Evolutionary conservation across 768 basidiomycete species (phyloP).

Genomic region (Pleurotus cornucopiae): DNA sequence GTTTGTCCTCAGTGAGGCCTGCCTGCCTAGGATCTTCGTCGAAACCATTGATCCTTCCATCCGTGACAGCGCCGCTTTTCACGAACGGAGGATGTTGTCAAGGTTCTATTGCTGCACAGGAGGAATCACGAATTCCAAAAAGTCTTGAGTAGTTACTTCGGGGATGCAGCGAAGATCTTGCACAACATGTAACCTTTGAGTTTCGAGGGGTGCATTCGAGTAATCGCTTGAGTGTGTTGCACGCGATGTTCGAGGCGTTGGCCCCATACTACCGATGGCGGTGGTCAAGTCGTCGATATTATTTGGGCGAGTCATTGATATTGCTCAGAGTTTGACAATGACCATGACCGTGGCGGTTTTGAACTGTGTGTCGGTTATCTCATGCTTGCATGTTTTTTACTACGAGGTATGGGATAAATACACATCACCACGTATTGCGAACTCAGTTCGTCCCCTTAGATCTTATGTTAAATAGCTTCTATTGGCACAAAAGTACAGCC

Average conservation of each 20-base stretch:
- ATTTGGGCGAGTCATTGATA: too few species aligned
- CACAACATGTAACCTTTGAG: not conserved
- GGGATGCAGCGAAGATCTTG: not conserved
- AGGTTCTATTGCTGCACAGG: not conserved
- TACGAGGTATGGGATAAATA: too few species aligned
- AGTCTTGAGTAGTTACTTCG: not conserved
- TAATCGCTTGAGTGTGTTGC: not conserved
- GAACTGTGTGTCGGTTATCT: too few species aligned
- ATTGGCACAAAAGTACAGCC: not conserved
- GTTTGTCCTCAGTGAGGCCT: not conserved
- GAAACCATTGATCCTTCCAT: not conserved
- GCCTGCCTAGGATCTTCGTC: not conserved
- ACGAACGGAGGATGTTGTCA: not conserved
- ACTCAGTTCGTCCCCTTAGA: too few species aligned
- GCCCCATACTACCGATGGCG: not conserved
- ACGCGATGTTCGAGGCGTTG: not conserved
- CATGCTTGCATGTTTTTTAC: too few species aligned
- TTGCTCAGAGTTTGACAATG: too few species aligned
- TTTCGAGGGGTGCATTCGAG: not conserved
- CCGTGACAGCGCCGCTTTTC: not conserved
- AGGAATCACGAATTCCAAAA: not conserved
- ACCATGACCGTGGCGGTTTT: too few species aligned
- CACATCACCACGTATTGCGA: too few species aligned
- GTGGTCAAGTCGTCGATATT: too few species aligned
- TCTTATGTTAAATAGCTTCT: not conserved